phyloP scores from a whole-genome alignment of 1,284 basidiomycete genomes.

The Pseudozyma sp. region DNA sequence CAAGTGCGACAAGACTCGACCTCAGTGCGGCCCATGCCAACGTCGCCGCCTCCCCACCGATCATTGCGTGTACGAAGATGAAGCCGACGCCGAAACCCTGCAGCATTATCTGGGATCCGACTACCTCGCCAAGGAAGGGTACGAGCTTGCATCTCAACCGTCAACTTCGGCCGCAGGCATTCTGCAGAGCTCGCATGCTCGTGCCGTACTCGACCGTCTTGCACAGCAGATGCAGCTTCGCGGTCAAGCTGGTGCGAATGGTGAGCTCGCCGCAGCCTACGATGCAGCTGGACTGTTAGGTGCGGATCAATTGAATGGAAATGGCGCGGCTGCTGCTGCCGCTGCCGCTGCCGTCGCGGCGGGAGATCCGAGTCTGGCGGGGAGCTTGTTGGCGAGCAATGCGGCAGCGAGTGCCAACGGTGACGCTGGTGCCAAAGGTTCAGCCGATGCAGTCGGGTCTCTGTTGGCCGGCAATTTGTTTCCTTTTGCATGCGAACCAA shows the following conservation, averaged over 20 bases:
- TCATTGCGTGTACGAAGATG: slow-evolving; percentile 59
- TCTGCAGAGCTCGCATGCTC: slow-evolving; percentile 50
- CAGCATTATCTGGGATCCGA: slow-evolving; percentile 45
- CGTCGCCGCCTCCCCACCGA: slow-evolving; percentile 59
- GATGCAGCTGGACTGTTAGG: background rate
- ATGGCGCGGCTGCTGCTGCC: slow-evolving; percentile 10
- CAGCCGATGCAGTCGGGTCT: slow-evolving; percentile 22
- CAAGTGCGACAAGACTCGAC: slow-evolving; percentile 63
- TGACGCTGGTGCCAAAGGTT: slow-evolving; percentile 1
- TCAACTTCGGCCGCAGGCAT: slow-evolving; percentile 11
- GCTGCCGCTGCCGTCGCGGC: slow-evolving; percentile 18
- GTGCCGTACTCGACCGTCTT: slow-evolving; percentile 57
- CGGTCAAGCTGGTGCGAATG: slow-evolving; percentile 9
- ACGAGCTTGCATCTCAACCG: slow-evolving; percentile 11
- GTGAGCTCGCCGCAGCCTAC: slow-evolving; percentile 7
- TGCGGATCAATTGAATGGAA: background rate
- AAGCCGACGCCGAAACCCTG: slow-evolving; percentile 46
- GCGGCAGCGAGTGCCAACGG: slow-evolving; percentile 3
- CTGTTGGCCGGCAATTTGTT: slow-evolving; percentile 26
- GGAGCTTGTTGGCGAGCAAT: slow-evolving; percentile 7
- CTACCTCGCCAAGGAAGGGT: slow-evolving; percentile 41
- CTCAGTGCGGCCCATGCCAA: slow-evolving; percentile 63
- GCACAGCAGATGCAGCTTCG: slow-evolving; percentile 49
- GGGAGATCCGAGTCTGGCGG: slow-evolving; percentile 17
- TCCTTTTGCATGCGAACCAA: slow-evolving; percentile 28